Conservation (phyloP, 2,329 filamentous ascomycete species). For the Paraphoma chrysanthemicola region DNA sequence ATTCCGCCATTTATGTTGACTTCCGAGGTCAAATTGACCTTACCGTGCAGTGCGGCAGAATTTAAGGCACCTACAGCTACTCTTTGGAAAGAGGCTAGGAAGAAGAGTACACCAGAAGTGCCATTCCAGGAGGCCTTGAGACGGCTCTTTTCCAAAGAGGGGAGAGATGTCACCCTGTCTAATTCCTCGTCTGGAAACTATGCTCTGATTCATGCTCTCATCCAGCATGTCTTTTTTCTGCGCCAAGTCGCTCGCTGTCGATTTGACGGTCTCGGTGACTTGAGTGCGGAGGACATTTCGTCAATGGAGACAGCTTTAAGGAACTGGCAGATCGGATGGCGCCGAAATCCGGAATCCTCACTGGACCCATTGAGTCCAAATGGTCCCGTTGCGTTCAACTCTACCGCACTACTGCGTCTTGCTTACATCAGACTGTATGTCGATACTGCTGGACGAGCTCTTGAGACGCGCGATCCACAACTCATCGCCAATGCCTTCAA, state of each 20-base stretch:
- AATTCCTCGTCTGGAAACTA: slow-evolving; percentile 64
- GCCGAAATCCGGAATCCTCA: slow-evolving; percentile 49
- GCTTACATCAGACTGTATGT: slow-evolving; percentile 72
- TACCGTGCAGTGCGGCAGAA: slow-evolving; percentile 62
- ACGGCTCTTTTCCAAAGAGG: slow-evolving; percentile 41
- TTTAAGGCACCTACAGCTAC: slow-evolving; percentile 61
- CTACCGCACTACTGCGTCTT: slow-evolving; percentile 65
- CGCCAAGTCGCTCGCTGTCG: slow-evolving; percentile 58
- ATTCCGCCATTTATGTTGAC: slow-evolving; percentile 65
- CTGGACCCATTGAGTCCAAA: slow-evolving; percentile 61
- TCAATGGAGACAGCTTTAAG: slow-evolving; percentile 53
- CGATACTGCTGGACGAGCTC: slow-evolving; percentile 67
- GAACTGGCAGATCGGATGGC: slow-evolving; percentile 52
- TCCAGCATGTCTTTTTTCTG: slow-evolving; percentile 75
- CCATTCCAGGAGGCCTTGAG: slow-evolving; percentile 43
- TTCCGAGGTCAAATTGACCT: slow-evolving; percentile 60
- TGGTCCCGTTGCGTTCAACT: slow-evolving; percentile 71
- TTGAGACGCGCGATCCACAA: slow-evolving; percentile 70
- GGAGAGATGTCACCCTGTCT: slow-evolving; percentile 38
- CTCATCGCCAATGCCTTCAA: slow-evolving; percentile 68
- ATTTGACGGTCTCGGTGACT: slow-evolving; percentile 39
- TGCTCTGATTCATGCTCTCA: slow-evolving; percentile 72
- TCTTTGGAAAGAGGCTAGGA: slow-evolving; percentile 55
- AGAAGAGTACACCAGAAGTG: slow-evolving; percentile 28
- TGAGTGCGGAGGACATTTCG: slow-evolving; percentile 50